Conservation (phyloP, 2,329 filamentous ascomycete species). For the Curvularia spicifera region DNA sequence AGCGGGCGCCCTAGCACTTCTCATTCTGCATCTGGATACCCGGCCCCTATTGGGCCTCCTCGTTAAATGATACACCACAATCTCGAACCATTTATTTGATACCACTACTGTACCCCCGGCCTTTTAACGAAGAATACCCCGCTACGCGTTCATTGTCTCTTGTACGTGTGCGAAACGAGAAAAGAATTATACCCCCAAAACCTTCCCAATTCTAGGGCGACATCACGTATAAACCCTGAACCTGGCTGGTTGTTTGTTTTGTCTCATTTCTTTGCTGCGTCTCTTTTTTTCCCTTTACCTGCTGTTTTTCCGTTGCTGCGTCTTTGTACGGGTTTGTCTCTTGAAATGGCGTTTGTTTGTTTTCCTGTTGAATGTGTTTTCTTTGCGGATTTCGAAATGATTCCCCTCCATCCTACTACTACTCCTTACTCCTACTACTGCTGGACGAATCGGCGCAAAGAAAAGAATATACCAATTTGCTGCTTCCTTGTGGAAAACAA, state of each 20-base stretch:
- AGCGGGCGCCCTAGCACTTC: constrained; percentile 92
- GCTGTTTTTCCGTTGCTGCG: constrained; percentile 18
- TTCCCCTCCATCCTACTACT: constrained; percentile 5
- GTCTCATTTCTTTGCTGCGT: too few relatives aligned
- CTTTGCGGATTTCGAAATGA: constrained; percentile 6
- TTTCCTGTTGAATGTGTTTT: neutral
- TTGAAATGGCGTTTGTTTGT: neutral
- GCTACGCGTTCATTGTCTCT: constrained; percentile 36
- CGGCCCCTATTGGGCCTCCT: constrained; percentile 87
- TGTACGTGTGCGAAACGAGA: constrained; percentile 41
- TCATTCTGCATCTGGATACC: constrained; percentile 98
- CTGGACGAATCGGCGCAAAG: constrained; percentile 6
- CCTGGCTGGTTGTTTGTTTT: constrained; percentile 27
- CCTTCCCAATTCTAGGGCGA: constrained; percentile 37
- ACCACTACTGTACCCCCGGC: constrained; percentile 39
- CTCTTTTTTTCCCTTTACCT: constrained; percentile 20
- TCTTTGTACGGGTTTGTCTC: constrained; percentile 3
- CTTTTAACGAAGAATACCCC: constrained; percentile 49
- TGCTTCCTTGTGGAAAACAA: neutral
- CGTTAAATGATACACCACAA: constrained; percentile 67
- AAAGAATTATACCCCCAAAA: constrained; percentile 52
- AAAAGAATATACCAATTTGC: constrained; percentile 15
- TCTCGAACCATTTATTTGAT: constrained; percentile 35
- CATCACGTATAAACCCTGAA: constrained; percentile 37
- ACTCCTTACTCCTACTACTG: too few relatives aligned